Evolutionary conservation across 2,329 filamentous ascomycete genomes (phyloP).

Genomic region (Apiospora rasikravindrae): DNA sequence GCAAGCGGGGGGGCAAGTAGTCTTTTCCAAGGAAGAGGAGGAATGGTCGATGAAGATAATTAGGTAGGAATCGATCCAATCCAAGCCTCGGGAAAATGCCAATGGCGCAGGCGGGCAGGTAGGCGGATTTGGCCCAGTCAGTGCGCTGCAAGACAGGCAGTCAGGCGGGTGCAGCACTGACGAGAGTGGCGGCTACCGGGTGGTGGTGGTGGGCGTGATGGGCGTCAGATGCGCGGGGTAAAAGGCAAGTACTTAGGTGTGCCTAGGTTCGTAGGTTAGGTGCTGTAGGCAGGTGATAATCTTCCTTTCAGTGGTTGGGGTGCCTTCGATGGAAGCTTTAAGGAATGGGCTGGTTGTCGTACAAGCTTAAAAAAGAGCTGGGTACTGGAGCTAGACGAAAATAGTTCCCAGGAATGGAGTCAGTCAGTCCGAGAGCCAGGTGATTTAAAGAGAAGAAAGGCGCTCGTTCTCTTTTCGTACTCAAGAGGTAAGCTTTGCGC

Average conservation of each 20-base stretch:
- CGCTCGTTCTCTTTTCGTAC: not conserved
- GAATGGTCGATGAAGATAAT: slow-evolving; percentile 14
- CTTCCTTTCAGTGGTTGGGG: slow-evolving; percentile 12
- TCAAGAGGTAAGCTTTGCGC: not conserved
- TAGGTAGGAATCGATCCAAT: slow-evolving; percentile 13
- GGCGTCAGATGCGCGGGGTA: slow-evolving; percentile 5
- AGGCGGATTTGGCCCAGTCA: not conserved
- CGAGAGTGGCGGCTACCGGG: slow-evolving; percentile 1
- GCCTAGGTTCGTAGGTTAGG: not conserved
- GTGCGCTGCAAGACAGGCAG: not conserved
- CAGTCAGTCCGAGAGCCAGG: slow-evolving; percentile 14
- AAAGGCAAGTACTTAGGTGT: not conserved
- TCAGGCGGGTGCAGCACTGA: slow-evolving; percentile 7
- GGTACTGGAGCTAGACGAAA: not conserved
- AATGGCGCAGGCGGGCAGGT: not conserved
- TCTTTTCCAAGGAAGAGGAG: slow-evolving; percentile 11
- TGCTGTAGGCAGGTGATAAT: not conserved
- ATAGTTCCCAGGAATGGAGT: slow-evolving; percentile 5
- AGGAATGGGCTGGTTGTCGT: slow-evolving; percentile 8
- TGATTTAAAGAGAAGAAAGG: not conserved
- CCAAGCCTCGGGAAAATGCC: slow-evolving; percentile 12
- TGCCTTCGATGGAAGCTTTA: slow-evolving; percentile 8
- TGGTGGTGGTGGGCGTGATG: not conserved
- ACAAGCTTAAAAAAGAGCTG: slow-evolving; percentile 1
- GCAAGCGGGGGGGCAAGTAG: slow-evolving; percentile 1